Evolutionary conservation across 495 filamentous ascomycete species (phyloP), one percentile per base, ranked within the genome.

Genomic region (Lasiosphaeria ovina): DNA sequence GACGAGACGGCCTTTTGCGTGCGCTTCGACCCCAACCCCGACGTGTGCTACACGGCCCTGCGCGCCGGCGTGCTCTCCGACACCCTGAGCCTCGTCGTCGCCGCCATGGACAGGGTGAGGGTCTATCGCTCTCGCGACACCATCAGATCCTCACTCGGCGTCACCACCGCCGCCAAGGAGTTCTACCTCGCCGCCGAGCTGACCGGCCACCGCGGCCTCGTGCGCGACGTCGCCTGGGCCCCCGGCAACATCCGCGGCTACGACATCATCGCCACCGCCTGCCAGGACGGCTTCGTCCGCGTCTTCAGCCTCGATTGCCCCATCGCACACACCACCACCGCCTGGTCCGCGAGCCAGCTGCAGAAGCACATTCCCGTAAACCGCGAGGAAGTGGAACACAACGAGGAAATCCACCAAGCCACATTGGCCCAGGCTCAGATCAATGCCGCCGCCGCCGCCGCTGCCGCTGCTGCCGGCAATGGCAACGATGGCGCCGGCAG

Each of bases 181-280:
- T 92, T 98, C 67, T 94, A 93, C 63, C 80, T 88, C 10, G 91
- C 91, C 6, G 84, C 89, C 34, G 89, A 91, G 66, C 76, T 98
- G 33, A 69, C 68, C 11, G 47, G 51, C n/a, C 89, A 96, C 65
- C 74, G 81, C 3, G 85, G 86, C 0, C 76, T 98, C 45, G 89
- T 99, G n/a, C 81, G 93, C 55, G 93, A 96, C 67, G 87, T 97
- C 4, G 86, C 90, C 7, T 99, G 94, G 94, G 92, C 94, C 7
- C 89, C 89, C 54, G 91, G 91, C 14, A 92, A 91, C 64, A 87
- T 90, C 44, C 74, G 92, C 35, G 92, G 92, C 1, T 92, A 88
- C 67, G 93, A 99, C 69, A 79, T 96, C 55, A 82, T 98, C 63
- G 95, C 94, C 6, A 95, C 93, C 35, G 93, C 91, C 1, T 91